These are phyloP conservation scores for Irpex lacteus DNA, from an alignment of 1,284 basidiomycete species.

Conservation along the genomic window DNA sequence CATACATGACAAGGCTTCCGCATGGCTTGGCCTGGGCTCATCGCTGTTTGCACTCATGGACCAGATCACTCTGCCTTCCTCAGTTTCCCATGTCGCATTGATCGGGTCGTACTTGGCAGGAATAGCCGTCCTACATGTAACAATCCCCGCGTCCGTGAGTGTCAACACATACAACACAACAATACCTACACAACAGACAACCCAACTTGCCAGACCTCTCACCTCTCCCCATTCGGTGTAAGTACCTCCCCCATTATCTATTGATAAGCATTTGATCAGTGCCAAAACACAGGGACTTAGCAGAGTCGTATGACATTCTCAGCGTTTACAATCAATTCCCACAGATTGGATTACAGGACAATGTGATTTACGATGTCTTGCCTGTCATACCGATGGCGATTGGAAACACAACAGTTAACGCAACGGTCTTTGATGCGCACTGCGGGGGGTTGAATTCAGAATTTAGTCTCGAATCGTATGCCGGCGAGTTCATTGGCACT, in stretches of 20 bases:
- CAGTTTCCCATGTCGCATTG: not conserved
- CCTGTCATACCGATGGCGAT: not conserved
- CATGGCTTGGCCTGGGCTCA: not conserved
- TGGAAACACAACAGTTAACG: constrained; percentile 1
- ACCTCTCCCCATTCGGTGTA: no score
- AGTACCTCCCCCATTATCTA: no score
- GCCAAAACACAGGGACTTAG: no score
- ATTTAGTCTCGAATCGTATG: no score
- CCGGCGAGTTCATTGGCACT: no score
- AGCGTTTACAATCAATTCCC: not conserved
- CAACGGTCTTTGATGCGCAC: not conserved
- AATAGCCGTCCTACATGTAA: constrained; percentile 2
- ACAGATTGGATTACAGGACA: constrained; percentile 1
- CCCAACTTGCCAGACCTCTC: constrained; percentile 1
- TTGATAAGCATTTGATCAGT: no score
- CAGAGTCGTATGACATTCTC: not conserved
- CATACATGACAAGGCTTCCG: not conserved
- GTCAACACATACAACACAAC: not conserved
- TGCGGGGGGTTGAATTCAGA: no score
- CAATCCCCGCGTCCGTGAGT: not conserved
- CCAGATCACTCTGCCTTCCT: not conserved
- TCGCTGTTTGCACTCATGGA: not conserved
- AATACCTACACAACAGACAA: not conserved
- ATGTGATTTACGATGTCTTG: constrained; percentile 10
- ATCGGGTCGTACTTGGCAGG: not conserved